These are phyloP conservation scores for Cyberlindnera euphorbiiphila DNA, from an alignment of 805 yeast species.

Conservation along the genomic window DNA sequence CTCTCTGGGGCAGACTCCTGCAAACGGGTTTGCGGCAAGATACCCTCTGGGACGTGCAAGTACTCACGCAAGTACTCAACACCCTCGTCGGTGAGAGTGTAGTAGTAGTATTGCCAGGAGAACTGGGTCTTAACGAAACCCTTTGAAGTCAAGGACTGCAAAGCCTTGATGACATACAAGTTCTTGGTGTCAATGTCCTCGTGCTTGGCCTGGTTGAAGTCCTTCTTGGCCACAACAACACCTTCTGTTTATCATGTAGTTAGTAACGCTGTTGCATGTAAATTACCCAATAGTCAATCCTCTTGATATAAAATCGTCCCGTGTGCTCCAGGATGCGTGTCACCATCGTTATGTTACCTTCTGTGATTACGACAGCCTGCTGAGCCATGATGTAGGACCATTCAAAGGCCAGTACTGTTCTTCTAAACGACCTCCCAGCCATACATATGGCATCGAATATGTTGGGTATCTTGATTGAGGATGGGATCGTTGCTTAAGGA, in stretches of 20 bases:
- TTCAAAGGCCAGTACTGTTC: no score
- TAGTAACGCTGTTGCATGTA: constrained; percentile 30
- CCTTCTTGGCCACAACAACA: constrained; percentile 99
- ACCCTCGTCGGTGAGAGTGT: constrained; percentile 99
- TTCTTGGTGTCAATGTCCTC: constrained; percentile 97
- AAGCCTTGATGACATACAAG: constrained; percentile 97
- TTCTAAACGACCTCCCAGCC: no score
- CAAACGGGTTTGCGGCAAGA: constrained; percentile 97
- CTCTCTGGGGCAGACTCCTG: constrained; percentile 86
- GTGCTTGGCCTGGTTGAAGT: constrained; percentile 95
- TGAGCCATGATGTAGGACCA: no score
- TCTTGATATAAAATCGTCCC: no score
- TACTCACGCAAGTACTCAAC: constrained; percentile 96
- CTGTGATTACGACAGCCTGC: no score
- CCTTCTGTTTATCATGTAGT: constrained; percentile 68
- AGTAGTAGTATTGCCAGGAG: constrained; percentile 99
- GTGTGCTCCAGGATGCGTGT: no score
- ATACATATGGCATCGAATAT: no score
- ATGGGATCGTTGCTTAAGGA: no score
- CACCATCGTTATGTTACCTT: no score
- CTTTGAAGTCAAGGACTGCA: constrained; percentile 97
- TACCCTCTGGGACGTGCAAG: constrained; percentile 97
- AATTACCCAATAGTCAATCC: background rate
- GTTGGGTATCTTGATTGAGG: no score
- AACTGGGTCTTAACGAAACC: constrained; percentile 99